Evolutionary conservation across 768 basidiomycete genomes (phyloP).

Genomic region (Roridomyces roridus): DNA sequence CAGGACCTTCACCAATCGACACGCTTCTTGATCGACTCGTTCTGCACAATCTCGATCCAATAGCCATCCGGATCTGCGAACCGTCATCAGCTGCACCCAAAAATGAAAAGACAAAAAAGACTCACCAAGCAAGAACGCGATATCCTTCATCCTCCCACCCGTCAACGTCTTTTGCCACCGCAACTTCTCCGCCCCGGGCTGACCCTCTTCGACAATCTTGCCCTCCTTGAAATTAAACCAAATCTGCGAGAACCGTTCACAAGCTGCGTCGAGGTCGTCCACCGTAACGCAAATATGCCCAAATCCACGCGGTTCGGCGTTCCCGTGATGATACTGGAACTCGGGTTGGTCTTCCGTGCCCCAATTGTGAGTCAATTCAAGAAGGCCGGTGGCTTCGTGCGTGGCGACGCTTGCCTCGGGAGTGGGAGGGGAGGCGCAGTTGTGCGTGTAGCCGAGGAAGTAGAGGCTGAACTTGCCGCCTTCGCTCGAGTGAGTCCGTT

Average conservation of each 20-base stretch:
- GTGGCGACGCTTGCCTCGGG: slow-evolving; percentile 53
- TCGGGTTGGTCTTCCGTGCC: slow-evolving; percentile 81
- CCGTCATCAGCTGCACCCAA: too few species aligned
- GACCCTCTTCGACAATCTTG: too few species aligned
- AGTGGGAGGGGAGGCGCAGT: slow-evolving; percentile 43
- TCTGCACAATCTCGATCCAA: slow-evolving; percentile 24
- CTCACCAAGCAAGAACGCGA: slow-evolving; percentile 80
- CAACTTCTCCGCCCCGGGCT: slow-evolving; percentile 56
- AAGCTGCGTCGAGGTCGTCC: slow-evolving; percentile 82
- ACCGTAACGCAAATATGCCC: slow-evolving; percentile 92
- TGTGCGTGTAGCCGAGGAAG: slow-evolving; percentile 72
- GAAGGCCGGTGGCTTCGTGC: slow-evolving; percentile 79
- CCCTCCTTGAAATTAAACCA: too few species aligned
- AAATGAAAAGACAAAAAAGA: background rate
- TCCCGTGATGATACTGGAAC: slow-evolving; percentile 88
- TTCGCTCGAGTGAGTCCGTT: slow-evolving; percentile 40
- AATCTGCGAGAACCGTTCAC: slow-evolving; percentile 76
- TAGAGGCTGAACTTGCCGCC: slow-evolving; percentile 73
- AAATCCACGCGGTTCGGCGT: slow-evolving; percentile 83
- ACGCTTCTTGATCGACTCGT: slow-evolving; percentile 15
- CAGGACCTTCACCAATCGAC: background rate
- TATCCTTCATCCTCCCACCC: slow-evolving; percentile 86
- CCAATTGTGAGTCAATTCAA: slow-evolving; percentile 90
- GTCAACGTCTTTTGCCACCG: slow-evolving; percentile 85
- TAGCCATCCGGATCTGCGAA: slow-evolving; percentile 78